These are phyloP conservation scores for Penicillium tannophilum DNA, from an alignment of 495 filamentous ascomycete species.

Conservation along the genomic window DNA sequence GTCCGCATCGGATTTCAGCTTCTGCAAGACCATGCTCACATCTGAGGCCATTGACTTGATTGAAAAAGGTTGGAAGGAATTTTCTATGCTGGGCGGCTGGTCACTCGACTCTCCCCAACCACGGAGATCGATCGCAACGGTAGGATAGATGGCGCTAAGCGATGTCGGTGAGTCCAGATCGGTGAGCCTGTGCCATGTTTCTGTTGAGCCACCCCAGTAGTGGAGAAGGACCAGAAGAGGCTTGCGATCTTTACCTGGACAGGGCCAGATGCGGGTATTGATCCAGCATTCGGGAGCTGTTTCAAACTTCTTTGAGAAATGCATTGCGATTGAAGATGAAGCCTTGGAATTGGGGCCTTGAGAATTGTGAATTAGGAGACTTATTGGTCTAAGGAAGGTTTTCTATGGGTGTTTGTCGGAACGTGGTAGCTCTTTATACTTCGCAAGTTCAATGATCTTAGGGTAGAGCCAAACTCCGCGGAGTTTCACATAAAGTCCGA, in stretches of 20 bases:
- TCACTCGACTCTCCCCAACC: constrained; percentile 42
- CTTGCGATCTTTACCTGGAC: constrained; percentile 2
- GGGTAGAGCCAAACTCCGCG: constrained; percentile 4
- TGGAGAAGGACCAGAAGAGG: constrained; percentile 43
- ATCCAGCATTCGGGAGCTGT: constrained; percentile 2
- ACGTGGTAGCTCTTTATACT: background rate
- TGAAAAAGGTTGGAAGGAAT: constrained; percentile 23
- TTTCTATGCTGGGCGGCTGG: constrained; percentile 21
- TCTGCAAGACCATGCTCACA: constrained; percentile 21
- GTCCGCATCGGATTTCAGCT: constrained; percentile 7
- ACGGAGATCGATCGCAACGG: constrained; percentile 36
- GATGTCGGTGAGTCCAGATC: constrained; percentile 22
- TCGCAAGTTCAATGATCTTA: background rate
- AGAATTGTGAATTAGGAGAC: background rate
- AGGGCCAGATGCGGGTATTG: constrained; percentile 13
- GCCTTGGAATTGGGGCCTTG: too few relatives aligned
- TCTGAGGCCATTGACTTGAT: constrained; percentile 34
- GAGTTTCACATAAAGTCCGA: constrained; percentile 19
- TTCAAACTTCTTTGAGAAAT: constrained; percentile 1
- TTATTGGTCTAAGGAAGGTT: background rate
- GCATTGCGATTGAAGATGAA: background rate
- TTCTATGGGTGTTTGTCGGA: background rate
- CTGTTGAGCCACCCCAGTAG: constrained; percentile 48
- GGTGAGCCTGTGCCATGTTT: constrained; percentile 38
- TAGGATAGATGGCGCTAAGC: constrained; percentile 23